Percentiles rank a stretch among this genome's conserved stretches.
These are phyloP conservation scores for Evansstolkia leycettana DNA, from an alignment of 495 filamentous ascomycete species.

Conservation along the genomic window DNA sequence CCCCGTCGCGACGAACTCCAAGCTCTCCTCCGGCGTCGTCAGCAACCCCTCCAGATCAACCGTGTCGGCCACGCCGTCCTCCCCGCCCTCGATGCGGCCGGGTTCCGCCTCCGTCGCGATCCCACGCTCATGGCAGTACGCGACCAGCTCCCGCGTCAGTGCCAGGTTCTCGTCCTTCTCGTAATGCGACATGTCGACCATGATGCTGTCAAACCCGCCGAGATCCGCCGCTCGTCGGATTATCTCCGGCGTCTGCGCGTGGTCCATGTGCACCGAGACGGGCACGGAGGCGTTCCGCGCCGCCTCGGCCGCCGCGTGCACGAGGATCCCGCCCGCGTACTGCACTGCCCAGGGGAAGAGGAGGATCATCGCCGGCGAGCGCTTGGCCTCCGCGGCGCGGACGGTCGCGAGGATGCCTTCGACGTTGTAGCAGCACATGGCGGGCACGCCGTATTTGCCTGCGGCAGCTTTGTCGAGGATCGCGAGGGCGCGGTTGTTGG, in stretches of 20 bases:
- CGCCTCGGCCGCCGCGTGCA: constrained; percentile 52
- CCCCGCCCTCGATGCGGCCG: constrained; percentile 71
- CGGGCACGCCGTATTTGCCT: constrained; percentile 58
- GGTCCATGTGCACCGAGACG: constrained; percentile 64
- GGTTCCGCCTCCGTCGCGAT: constrained; percentile 76
- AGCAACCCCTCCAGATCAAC: constrained; percentile 59
- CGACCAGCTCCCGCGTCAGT: constrained; percentile 55
- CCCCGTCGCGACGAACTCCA: constrained; percentile 65
- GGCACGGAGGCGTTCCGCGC: constrained; percentile 54
- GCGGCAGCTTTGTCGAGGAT: constrained; percentile 57
- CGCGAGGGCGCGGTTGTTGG: constrained; percentile 52
- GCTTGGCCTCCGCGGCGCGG: constrained; percentile 60
- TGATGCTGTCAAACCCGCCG: constrained; percentile 66
- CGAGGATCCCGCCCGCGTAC: constrained; percentile 52
- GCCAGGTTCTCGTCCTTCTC: constrained; percentile 71
- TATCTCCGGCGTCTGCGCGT: constrained; percentile 61
- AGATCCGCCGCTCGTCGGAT: constrained; percentile 53
- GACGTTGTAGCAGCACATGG: constrained; percentile 79
- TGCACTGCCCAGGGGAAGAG: constrained; percentile 79
- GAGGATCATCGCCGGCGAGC: constrained; percentile 66
- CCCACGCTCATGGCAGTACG: constrained; percentile 60
- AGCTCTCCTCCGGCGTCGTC: constrained; percentile 67
- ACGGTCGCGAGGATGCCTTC: constrained; percentile 73
- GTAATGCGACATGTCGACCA: constrained; percentile 75
- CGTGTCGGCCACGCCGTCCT: constrained; percentile 72